Conservation (phyloP, 2,329 filamentous ascomycete genomes). For the Didymella lethalis region DNA sequence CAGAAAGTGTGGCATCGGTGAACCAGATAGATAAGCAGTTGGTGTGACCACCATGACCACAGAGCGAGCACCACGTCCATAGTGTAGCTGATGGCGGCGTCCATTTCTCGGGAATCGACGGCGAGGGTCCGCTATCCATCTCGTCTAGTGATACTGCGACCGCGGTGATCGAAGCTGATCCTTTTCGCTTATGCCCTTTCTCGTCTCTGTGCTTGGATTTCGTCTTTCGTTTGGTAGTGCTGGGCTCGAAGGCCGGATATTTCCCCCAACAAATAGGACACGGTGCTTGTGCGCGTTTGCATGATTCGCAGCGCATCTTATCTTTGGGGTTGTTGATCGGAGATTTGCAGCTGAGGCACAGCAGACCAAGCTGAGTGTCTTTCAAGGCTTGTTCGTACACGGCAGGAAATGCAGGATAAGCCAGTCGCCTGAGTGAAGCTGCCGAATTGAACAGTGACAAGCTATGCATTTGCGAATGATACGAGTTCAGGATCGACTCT, state of each 20-base stretch:
- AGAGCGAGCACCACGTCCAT: constrained; percentile 66
- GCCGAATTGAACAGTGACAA: constrained; percentile 60
- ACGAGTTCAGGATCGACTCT: constrained; percentile 63
- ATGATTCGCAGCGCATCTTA: constrained; percentile 61
- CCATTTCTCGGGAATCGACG: constrained; percentile 32
- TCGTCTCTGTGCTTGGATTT: constrained; percentile 26
- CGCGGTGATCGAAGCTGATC: constrained; percentile 36
- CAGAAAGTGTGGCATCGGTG: constrained; percentile 53
- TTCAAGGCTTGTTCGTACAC: constrained; percentile 65
- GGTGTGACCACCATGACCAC: constrained; percentile 67
- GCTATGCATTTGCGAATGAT: constrained; percentile 63
- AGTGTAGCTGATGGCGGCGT: constrained; percentile 48
- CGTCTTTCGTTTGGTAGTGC: constrained; percentile 41
- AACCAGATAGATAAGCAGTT: constrained; percentile 67
- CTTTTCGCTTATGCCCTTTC: constrained; percentile 36
- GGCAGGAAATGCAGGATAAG: constrained; percentile 63
- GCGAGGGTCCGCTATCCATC: constrained; percentile 33
- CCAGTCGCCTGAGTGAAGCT: constrained; percentile 63
- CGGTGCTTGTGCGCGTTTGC: constrained; percentile 52
- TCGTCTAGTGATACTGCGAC: constrained; percentile 14
- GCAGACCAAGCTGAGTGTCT: constrained; percentile 62
- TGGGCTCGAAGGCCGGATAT: constrained; percentile 51
- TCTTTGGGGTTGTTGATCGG: constrained; percentile 62
- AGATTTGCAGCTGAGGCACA: constrained; percentile 65
- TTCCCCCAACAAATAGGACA: constrained; percentile 58